Conservation (phyloP, 306 rosid genomes). For the Castanea sativa region DNA sequence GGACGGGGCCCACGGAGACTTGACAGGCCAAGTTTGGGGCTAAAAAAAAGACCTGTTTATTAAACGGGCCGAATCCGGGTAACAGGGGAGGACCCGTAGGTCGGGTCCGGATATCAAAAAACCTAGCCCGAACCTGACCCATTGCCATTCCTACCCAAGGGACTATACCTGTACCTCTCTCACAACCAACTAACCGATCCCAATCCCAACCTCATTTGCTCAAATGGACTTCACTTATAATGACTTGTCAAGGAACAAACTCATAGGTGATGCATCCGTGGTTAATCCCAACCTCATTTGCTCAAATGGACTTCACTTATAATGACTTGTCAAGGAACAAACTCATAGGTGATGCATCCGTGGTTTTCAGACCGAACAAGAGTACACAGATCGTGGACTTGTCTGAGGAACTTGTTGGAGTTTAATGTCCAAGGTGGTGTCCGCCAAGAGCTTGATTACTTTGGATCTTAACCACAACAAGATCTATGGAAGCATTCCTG, state of each 20-base stretch:
- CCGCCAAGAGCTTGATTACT: constrained; percentile 34
- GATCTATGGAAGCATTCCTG: constrained; percentile 51
- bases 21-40: too few species aligned
- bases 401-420: constrained; percentile 51
- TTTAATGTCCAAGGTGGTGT: constrained; percentile 48
- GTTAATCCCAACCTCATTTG: constrained; percentile 52
- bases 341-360: constrained; percentile 63
- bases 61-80: too few species aligned
- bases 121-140: too few species aligned
- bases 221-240: constrained; percentile 17
- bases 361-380: constrained; percentile 52
- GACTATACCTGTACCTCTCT: constrained; percentile 29
- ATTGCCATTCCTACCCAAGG: neutral
- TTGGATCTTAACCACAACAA: constrained; percentile 61
- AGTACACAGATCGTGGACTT: constrained; percentile 38
- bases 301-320: constrained; percentile 6
- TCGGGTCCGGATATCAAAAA: too few species aligned
- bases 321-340: constrained; percentile 61
- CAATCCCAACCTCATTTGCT: constrained; percentile 48
- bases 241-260: constrained; percentile 63
- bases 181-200: constrained; percentile 51
- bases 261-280: constrained; percentile 62
- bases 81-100: too few species aligned
- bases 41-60: too few species aligned
- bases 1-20: too few species aligned